Evolutionary conservation across 75 land plant species (phyloP).

Genomic region (Larix kaempferi): DNA sequence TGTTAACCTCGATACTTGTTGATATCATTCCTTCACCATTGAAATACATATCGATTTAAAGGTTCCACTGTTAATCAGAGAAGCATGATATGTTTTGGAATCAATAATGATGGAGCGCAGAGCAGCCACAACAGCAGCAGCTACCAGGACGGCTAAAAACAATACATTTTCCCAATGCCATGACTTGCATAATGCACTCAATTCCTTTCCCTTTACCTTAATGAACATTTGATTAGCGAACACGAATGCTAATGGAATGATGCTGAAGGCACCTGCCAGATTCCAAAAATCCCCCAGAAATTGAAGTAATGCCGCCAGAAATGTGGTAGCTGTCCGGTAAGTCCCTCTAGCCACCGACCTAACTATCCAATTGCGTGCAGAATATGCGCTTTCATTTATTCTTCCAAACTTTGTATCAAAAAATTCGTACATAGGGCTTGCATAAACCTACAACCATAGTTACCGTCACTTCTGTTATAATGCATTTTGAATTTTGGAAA

Average conservation of each 20-base stretch:
- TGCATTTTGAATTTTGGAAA: no score
- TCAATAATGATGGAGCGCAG: constrained; percentile 62
- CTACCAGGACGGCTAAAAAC: constrained; percentile 38
- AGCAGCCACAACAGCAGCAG: constrained; percentile 49
- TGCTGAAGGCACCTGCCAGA: constrained; percentile 71
- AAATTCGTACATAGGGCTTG: constrained; percentile 86
- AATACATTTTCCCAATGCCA: constrained; percentile 82
- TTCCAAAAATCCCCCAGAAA: constrained; percentile 81
- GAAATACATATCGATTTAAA: no score
- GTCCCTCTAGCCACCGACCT: constrained; percentile 58
- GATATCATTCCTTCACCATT: no score
- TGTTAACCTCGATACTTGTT: no score
- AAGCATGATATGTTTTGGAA: constrained; percentile 57
- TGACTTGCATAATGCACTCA: constrained; percentile 27
- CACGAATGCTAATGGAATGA: constrained; percentile 75
- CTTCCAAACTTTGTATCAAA: constrained; percentile 64
- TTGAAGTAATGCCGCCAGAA: constrained; percentile 68
- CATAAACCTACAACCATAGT: constrained; percentile 51
- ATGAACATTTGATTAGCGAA: constrained; percentile 85
- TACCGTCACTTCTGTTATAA: not conserved
- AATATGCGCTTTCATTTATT: constrained; percentile 31
- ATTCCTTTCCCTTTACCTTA: constrained; percentile 41
- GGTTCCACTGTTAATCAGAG: no score
- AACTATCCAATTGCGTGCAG: constrained; percentile 34
- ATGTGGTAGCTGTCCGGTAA: constrained; percentile 53